Base-by-base conservation (phyloP, 441 rosid genomes). In the Kokia cookei region DNA sequence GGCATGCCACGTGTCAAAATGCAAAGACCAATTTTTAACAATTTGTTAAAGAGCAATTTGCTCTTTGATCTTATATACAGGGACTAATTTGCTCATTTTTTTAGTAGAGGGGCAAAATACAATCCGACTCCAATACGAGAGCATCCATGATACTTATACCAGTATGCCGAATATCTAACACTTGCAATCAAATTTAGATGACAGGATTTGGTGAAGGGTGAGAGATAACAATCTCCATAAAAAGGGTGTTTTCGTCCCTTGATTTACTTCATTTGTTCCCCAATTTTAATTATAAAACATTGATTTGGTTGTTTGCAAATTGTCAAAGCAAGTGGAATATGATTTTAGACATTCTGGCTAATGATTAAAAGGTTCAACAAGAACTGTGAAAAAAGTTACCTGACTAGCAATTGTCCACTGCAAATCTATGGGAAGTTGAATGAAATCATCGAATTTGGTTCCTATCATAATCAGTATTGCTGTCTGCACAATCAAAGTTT, bases 371-470 rank as follows among this genome's bases (percentile, higher is more conserved):
- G 69, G 19, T 22, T 43, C 10, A 65, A 17, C 14, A 17, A 43
- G 69, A 43, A 43, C 60, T 22, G 69, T 26, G 37, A 4, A 32
- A 5, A 65, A 22, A 19, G 48, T 29, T 81, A 93, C 98, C 95
- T 94, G 95, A 80, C 92, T 90, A 12, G 95, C 93, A 68, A 94
- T 86, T 62, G 97, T 82, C 94, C 97, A 92, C 70, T 94, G 98
- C 53, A 92, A 74, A 81, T 92, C 98, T 22, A 90, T 82, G 22
- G 98, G 98, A 35, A 94, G 93, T 76, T 90, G 93, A 80, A 92
- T 91, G 82, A 94, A 94, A 70, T 94, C 98, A 71, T 94, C 98
- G 75, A 94, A 94, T 80, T 94, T 92, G 53, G 97, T 86, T 67
- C 96, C 93, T 59, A 91, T 82, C 69, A 91, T 42, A 29, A 91